A percentile compares a stretch with the other conserved stretches of the same genome.
Evolutionary conservation across 2,329 filamentous ascomycete species (phyloP).

Genomic region (Colletotrichum musae): DNA sequence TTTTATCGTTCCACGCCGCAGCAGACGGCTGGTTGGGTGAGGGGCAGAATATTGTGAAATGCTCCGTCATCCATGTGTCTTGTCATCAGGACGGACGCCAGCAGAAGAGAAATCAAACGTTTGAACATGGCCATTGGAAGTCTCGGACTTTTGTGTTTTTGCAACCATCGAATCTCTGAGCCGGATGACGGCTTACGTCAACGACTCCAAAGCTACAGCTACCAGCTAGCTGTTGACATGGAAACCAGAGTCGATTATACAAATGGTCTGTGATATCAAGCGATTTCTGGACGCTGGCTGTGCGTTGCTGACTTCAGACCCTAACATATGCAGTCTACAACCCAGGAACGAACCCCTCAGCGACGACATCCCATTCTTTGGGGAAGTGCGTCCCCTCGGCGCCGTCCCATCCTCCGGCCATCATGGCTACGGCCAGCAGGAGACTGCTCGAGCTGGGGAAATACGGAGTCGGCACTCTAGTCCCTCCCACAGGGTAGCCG

Average conservation of each 20-base stretch:
- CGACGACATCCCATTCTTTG: slow-evolving; percentile 60
- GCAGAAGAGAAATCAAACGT: slow-evolving; percentile 31
- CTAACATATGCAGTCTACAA: slow-evolving; percentile 3
- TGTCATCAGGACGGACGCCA: slow-evolving; percentile 33
- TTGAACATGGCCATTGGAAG: slow-evolving; percentile 1
- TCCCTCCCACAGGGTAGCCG: slow-evolving; percentile 67
- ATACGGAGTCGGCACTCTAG: slow-evolving; percentile 69
- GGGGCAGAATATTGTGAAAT: slow-evolving; percentile 77
- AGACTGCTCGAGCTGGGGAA: slow-evolving; percentile 66
- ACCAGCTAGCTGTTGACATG: too few species aligned
- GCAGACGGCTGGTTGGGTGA: slow-evolving; percentile 45
- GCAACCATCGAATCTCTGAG: not conserved
- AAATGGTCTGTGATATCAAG: too few species aligned
- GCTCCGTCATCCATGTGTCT: slow-evolving; percentile 49
- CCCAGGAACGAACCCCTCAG: slow-evolving; percentile 60
- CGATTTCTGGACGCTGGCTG: too few species aligned
- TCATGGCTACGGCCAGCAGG: slow-evolving; percentile 68
- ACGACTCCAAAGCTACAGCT: too few species aligned
- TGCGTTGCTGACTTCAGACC: too few species aligned
- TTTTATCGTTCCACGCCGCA: slow-evolving; percentile 24
- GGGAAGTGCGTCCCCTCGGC: slow-evolving; percentile 62
- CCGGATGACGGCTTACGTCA: not conserved
- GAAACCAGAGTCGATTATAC: too few species aligned
- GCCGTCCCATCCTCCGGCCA: slow-evolving; percentile 71
- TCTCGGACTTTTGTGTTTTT: not conserved